These are phyloP conservation scores for Stenogyne calaminthoides DNA, from an alignment of 305 asterid species.

Conservation along the genomic window DNA sequence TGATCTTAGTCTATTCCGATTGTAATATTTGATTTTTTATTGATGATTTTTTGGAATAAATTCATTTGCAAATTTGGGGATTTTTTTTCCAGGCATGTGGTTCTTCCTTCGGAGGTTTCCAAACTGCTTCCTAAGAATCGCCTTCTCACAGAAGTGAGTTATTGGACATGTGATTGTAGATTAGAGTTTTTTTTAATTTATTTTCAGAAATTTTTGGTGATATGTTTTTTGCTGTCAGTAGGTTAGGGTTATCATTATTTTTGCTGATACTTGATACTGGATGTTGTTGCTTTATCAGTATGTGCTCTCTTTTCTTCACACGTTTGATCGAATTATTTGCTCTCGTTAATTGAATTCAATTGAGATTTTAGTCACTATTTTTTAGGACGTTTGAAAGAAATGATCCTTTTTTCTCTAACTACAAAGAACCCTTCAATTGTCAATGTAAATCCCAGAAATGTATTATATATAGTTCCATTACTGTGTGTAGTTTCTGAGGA, in stretches of 20 bases:
- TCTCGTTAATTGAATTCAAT: background rate
- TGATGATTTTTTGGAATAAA: background rate
- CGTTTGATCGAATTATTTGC: background rate
- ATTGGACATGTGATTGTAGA: background rate
- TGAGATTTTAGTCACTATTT: background rate
- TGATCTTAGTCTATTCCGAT: constrained; percentile 19
- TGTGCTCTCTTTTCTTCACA: background rate
- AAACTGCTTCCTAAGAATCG: constrained; percentile 89
- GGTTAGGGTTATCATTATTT: constrained; percentile 26
- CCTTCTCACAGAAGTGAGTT: constrained; percentile 80
- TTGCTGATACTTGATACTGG: background rate
- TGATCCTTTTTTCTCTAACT: background rate
- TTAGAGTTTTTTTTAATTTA: constrained; percentile 9
- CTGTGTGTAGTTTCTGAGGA: background rate
- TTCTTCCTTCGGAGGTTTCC: constrained; percentile 92
- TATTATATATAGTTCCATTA: background rate
- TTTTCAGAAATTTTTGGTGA: background rate
- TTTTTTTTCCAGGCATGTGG: constrained; percentile 66
- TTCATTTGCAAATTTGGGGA: background rate
- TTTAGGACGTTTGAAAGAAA: background rate
- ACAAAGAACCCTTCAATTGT: background rate
- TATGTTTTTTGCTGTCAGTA: background rate
- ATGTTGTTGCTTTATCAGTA: background rate
- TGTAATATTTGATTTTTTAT: background rate
- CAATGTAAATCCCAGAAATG: background rate